These are phyloP conservation scores for Musa balbisiana DNA, from an alignment of 202 grass and related monocot genomes.

Conservation along the genomic window DNA sequence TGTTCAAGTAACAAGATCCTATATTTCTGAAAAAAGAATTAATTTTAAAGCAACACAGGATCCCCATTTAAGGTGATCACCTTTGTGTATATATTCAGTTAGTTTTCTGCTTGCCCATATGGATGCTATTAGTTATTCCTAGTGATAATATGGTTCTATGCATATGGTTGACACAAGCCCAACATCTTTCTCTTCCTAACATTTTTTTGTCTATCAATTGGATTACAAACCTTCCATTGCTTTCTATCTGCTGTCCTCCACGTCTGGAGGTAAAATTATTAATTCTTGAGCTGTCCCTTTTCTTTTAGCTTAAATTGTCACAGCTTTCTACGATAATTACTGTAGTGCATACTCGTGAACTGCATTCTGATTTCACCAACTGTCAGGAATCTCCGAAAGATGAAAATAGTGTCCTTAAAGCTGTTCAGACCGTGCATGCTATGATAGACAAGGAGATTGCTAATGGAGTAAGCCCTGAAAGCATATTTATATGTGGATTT, in stretches of 20 bases:
- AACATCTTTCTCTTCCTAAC: background rate
- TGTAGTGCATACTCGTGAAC: background rate
- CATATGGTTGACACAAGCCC: background rate
- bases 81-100: too few relatives aligned
- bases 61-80: too few relatives aligned
- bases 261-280: background rate
- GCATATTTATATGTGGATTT: conserved; percentile 87
- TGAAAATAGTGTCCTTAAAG: conserved; percentile 55
- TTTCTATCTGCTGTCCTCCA: background rate
- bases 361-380: conserved; percentile 7
- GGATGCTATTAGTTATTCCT: background rate
- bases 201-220: background rate
- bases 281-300: too few relatives aligned
- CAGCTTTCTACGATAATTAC: too few relatives aligned
- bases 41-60: too few relatives aligned
- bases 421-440: conserved; percentile 72
- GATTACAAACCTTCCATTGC: background rate
- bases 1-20: too few relatives aligned
- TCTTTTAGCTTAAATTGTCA: background rate
- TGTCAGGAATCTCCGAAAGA: conserved; percentile 67
- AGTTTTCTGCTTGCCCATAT: too few relatives aligned
- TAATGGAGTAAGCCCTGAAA: conserved; percentile 56
- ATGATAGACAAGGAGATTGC: conserved; percentile 81
- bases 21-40: too few relatives aligned
- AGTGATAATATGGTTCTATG: background rate